These are phyloP conservation scores for Daucus carota DNA, from an alignment of 129 eudicot species.

Conservation along the genomic window DNA sequence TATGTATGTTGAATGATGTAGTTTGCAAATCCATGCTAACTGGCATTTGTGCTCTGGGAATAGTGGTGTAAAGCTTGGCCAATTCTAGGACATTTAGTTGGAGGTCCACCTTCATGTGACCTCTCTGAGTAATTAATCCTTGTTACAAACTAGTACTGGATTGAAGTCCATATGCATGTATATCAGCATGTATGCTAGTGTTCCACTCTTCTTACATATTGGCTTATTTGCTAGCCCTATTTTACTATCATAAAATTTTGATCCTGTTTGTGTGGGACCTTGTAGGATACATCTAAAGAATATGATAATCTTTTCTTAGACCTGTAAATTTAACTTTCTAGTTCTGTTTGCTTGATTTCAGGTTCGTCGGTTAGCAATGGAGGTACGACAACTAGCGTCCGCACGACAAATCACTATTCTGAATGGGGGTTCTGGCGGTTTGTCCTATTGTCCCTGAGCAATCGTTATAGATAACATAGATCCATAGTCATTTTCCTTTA, in stretches of 20 bases:
- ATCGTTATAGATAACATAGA: not conserved
- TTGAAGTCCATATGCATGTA: not conserved
- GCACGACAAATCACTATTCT: constrained; percentile 66
- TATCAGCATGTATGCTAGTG: not conserved
- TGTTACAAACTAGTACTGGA: not conserved
- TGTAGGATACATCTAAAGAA: not conserved
- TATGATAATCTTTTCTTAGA: not conserved
- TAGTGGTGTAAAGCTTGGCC: not conserved
- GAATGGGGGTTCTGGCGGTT: constrained; percentile 69
- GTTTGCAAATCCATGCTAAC: not conserved
- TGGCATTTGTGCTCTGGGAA: not conserved
- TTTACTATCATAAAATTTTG: not conserved
- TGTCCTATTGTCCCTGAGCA: not conserved
- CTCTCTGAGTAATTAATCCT: too few species aligned
- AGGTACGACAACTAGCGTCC: constrained; percentile 68
- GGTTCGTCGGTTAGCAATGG: constrained; percentile 83
- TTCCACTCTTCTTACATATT: not conserved
- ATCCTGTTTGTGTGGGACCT: not conserved
- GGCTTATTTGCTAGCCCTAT: not conserved
- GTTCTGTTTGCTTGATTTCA: constrained; percentile 18
- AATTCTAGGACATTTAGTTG: not conserved
- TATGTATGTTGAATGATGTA: not conserved
- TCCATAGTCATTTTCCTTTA: not conserved
- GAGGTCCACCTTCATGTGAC: not conserved
- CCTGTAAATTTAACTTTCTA: not conserved